A percentile compares a stretch with the other conserved stretches of the same genome.
These are phyloP conservation scores for Elongisporangium anandrum DNA, from an alignment of 352 stramenopile species.

Conservation along the genomic window DNA sequence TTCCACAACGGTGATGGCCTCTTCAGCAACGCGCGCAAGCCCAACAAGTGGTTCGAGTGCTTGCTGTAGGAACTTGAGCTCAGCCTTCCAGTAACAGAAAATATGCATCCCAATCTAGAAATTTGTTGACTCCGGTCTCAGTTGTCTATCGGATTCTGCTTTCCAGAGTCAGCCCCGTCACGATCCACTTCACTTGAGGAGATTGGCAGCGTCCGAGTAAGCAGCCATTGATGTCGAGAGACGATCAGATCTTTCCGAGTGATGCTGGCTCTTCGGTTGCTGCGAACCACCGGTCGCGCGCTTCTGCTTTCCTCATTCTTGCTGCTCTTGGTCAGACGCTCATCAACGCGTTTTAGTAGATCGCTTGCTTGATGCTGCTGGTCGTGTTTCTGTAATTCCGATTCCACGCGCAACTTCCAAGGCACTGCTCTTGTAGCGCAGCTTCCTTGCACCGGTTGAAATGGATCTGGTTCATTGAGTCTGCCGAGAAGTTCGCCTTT, in stretches of 20 bases:
- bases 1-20: conserved; percentile 55
- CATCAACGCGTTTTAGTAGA: not conserved
- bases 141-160: not conserved
- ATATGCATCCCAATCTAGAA: not conserved
- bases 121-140: too few species aligned
- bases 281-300: not conserved
- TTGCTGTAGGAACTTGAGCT: conserved; percentile 17
- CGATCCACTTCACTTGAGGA: not conserved
- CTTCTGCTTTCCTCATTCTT: not conserved
- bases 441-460: not conserved
- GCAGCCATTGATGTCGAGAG: not conserved
- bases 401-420: conserved; percentile 7
- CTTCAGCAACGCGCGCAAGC: conserved; percentile 45
- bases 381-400: not conserved
- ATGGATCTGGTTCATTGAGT: conserved; percentile 10
- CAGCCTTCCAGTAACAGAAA: not conserved
- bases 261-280: not conserved
- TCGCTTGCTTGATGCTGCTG: not conserved
- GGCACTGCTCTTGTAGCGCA: too few species aligned
- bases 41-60: conserved; percentile 61
- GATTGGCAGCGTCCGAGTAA: not conserved
- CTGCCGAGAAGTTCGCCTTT: conserved; percentile 23
- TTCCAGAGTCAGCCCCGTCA: too few species aligned
- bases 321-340: not conserved
- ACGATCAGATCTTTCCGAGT: not conserved